These are phyloP conservation scores for Marasmius tenuissimus DNA, from an alignment of 1,284 basidiomycete species.

Conservation along the genomic window DNA sequence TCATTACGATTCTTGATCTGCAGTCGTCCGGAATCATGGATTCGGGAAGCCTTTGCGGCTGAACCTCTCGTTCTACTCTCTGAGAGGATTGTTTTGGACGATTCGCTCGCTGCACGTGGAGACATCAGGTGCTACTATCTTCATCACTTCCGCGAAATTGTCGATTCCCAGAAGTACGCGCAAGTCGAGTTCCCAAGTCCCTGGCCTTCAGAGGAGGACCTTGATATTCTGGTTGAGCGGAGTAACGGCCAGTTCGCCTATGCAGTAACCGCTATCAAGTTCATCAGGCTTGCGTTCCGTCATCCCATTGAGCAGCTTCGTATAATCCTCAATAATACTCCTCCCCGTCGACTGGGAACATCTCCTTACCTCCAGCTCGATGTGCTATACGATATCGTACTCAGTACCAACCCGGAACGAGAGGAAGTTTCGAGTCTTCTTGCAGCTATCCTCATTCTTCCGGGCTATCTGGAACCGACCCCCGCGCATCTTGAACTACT, in stretches of 20 bases:
- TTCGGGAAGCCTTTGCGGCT: neutral
- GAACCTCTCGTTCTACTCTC: neutral
- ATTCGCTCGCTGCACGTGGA: neutral
- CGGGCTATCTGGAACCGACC: neutral
- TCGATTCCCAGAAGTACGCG: neutral
- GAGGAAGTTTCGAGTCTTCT: neutral
- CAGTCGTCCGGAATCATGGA: neutral
- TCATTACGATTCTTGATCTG: neutral
- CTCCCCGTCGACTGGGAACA: neutral
- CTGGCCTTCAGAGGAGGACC: conserved; percentile 6
- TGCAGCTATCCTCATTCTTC: neutral
- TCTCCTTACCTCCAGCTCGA: conserved; percentile 8
- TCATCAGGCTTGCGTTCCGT: neutral
- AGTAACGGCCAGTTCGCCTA: conserved; percentile 11
- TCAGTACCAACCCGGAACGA: neutral
- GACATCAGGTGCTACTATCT: neutral
- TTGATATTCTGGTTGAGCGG: conserved; percentile 3
- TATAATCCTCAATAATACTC: neutral
- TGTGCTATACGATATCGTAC: conserved; percentile 8
- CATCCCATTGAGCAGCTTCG: conserved; percentile 3
- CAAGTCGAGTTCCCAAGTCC: neutral
- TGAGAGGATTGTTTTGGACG: neutral
- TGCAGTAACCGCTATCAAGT: conserved; percentile 11
- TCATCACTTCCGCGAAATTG: neutral
- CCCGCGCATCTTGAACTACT: neutral